Evolutionary conservation across 202 grass and related monocot species (phyloP), one percentile per base, ranked within the genome.

Genomic region (Zoysia matrella): DNA sequence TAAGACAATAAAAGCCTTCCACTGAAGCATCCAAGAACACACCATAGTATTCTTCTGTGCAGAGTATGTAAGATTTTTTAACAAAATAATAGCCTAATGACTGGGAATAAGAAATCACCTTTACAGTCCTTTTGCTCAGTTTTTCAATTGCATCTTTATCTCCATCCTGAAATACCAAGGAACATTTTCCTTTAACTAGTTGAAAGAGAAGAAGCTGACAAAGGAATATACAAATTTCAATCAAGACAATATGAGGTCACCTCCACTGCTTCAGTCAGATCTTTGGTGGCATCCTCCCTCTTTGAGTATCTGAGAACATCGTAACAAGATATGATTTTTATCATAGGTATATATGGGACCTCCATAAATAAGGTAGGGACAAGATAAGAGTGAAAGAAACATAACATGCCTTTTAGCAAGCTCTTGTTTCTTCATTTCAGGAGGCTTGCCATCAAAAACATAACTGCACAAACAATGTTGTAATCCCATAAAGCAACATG

Each of bases 381-480:
- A 83, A 75, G 7, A 30, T 8, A 67, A 50, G 45, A 13, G 65
- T 10, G 14, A 60, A 79, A 60, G 41, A 76, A 61, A 51, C 30
- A 83, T 47, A 60, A 36, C 73, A 43, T 92, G 69, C 95, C 95
- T 93, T 85, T 95, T 98, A 43, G 85, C 85, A 76, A 98, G 90
- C 72, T 93, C 90, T 71, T 93, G 80, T 66, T 91, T 93, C 90
- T 98, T 98, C 89, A 98, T 48, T 49, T 93, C 95, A 22, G 95
- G 95, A 74, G 95, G 95, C 62, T 95, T 91, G 22, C 95, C 95
- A 73, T 98, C 95, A 82, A 98, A 98, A 82, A 98, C 90, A 87
- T 97, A 97, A 81, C 94, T 97, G 89, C 55, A 83, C 30, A 61
- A 84, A 56, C 7, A 86, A 70, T 54, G 22, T 67, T 45, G n/a